Conservation (phyloP, 108 stramenopile genomes). For the Epipyxis sp. region DNA sequence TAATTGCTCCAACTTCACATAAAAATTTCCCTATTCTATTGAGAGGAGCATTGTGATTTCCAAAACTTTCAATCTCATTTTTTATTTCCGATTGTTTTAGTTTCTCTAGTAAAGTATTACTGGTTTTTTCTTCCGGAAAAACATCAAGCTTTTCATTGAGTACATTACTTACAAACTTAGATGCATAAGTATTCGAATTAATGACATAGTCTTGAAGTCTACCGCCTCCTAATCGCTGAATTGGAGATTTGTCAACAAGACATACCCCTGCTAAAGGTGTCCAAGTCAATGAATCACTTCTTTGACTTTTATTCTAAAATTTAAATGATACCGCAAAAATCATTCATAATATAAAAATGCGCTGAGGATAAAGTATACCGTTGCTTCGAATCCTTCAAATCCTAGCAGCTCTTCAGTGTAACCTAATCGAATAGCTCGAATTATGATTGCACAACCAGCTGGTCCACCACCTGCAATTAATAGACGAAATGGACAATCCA, state of each 20-base stretch:
- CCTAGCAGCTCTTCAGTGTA: not conserved
- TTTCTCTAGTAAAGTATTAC: not conserved
- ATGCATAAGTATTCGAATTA: not conserved
- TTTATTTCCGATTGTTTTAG: not conserved
- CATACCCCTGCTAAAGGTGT: not conserved
- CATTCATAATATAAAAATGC: not conserved
- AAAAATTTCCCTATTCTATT: not conserved
- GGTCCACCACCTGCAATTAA: not conserved
- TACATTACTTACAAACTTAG: slow-evolving; percentile 3
- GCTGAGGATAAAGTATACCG: not conserved
- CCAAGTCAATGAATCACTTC: not conserved
- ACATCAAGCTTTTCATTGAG: not conserved
- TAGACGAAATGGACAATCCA: not conserved
- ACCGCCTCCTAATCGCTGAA: not conserved
- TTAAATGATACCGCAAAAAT: not conserved
- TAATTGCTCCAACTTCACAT: not conserved
- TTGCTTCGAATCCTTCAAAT: not conserved
- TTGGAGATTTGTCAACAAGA: not conserved
- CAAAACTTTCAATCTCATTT: not conserved
- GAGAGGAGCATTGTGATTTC: not conserved
- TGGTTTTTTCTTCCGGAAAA: not conserved
- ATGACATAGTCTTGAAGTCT: not conserved
- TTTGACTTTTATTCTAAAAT: not conserved
- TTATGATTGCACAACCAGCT: not conserved
- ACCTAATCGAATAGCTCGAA: not conserved